Evolutionary conservation across 2,329 filamentous ascomycete species (phyloP), one percentile per base, ranked within the genome.

Genomic region (Monosporascus sp.): DNA sequence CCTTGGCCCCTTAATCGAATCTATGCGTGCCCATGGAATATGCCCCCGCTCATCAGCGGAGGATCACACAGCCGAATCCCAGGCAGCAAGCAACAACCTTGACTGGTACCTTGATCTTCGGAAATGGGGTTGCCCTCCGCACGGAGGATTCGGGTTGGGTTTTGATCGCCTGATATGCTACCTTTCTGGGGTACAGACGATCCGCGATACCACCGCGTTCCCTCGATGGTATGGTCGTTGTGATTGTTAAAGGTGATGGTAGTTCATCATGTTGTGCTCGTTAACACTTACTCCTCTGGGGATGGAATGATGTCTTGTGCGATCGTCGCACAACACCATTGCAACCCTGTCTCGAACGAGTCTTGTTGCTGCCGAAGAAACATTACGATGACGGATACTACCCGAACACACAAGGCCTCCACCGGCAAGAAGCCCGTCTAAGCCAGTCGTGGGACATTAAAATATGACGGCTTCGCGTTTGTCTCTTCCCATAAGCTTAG

Each of bases 21-120:
- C 86, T 50, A 95, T 96, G 91, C 75, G 78, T 40, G 73, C 78
- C 22, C 83, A 86, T 57, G 86, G 87, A 1, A 74, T 94, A 37
- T 72, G 78, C 50, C 64, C 72, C n/a, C 59, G 59, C n/a, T 46
- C 62, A 20, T 52, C 60, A 7, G 50, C 65, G 57, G 48, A 66
- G 49, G 49, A 52, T 49, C 37, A 38, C 45, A 24, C 43, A n/a
- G 63, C 60, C 53, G 62, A 66, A 71, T 54, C 65, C 31, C 48
- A 58, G 51, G 45, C 56, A 48, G 45, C 55, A 38, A 60, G 53
- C 45, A 64, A 65, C 52, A 74, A 75, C 55, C 71, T 96, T 52
- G 82, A 87, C 60, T 97, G 92, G 92, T 97, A 96, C 68, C 76
- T 90, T 24, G 91, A 97, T 69, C 78, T 97, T 56, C 85, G 92